Evolutionary conservation across 75 land plant species (phyloP).

Genomic region (Ceratopteris richardii): DNA sequence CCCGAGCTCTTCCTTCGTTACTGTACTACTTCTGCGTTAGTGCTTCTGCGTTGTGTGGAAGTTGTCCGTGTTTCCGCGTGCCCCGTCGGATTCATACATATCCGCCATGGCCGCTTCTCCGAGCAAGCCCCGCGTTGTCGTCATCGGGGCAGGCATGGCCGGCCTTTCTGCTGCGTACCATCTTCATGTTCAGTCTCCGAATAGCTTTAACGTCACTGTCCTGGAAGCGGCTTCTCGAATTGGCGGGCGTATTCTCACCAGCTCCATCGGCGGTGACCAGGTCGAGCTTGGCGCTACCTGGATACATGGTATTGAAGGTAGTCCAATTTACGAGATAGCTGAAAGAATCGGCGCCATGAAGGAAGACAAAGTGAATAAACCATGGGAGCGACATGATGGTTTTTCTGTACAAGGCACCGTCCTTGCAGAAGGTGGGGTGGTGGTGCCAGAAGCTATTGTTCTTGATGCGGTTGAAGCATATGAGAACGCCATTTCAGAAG

Average conservation of each 20-base stretch:
- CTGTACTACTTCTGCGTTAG: too few relatives aligned
- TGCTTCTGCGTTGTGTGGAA: too few relatives aligned
- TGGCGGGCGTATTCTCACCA: slow-evolving; percentile 70
- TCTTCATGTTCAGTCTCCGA: background rate
- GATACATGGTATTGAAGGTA: slow-evolving; percentile 89
- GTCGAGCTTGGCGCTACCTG: slow-evolving; percentile 88
- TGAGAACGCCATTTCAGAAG: too few relatives aligned
- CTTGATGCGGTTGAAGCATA: too few relatives aligned
- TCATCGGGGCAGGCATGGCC: slow-evolving; percentile 33
- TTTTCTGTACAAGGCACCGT: slow-evolving; percentile 21
- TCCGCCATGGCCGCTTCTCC: slow-evolving; percentile 1
- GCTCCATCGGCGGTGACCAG: slow-evolving; percentile 54
- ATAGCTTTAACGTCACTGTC: slow-evolving; percentile 38
- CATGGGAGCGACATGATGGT: slow-evolving; percentile 75
- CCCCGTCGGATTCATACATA: too few relatives aligned
- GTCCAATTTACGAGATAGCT: slow-evolving; percentile 60
- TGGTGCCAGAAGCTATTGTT: slow-evolving; percentile 6
- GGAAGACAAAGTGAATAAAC: slow-evolving; percentile 8
- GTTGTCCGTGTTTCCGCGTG: too few relatives aligned
- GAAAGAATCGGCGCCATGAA: slow-evolving; percentile 30
- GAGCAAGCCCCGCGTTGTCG: slow-evolving; percentile 19
- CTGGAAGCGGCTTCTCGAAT: slow-evolving; percentile 68
- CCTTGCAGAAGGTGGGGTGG: slow-evolving; percentile 53
- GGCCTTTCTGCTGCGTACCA: slow-evolving; percentile 29
- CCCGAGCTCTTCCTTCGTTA: too few relatives aligned